phyloP scores from a whole-genome alignment of 768 basidiomycete genomes.

The Terana coerulea region DNA sequence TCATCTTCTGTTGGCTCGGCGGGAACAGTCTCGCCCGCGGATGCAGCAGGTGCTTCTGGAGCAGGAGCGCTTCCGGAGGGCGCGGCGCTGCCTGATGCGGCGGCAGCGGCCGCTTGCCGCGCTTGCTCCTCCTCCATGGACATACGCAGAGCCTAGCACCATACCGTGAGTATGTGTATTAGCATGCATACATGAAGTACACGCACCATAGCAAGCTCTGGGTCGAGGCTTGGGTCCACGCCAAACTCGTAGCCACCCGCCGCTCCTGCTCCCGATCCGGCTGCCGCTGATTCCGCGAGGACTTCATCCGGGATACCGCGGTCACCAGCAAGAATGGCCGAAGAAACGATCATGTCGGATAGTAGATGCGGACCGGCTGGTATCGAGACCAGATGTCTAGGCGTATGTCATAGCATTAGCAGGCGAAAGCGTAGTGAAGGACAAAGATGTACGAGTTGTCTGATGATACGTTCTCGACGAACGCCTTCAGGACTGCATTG shows the following conservation, averaged over 20 bases:
- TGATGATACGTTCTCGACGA: conserved; percentile 76
- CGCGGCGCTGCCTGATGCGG: conserved; percentile 22
- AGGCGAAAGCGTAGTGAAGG: neutral
- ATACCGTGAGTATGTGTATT: neutral
- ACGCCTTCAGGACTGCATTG: conserved; percentile 66
- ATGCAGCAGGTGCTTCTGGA: conserved; percentile 29
- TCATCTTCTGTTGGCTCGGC: conserved; percentile 58
- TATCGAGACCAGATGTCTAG: conserved; percentile 77
- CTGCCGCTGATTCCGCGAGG: conserved; percentile 44
- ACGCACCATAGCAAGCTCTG: conserved; percentile 92
- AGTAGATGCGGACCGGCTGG: conserved; percentile 76
- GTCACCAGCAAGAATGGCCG: conserved; percentile 79
- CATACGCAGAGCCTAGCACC: conserved; percentile 83
- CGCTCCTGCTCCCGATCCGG: conserved; percentile 40
- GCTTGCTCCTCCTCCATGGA: conserved; percentile 95
- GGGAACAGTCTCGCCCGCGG: conserved; percentile 31
- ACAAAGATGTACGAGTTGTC: conserved; percentile 79
- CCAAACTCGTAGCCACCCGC: conserved; percentile 74
- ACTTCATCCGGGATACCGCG: conserved; percentile 65
- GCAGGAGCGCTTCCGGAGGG: conserved; percentile 12
- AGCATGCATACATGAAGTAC: neutral
- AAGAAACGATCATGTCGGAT: conserved; percentile 78
- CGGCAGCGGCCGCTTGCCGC: conserved; percentile 52
- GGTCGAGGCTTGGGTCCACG: conserved; percentile 93
- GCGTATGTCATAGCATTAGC: neutral